Percentiles rank a stretch among this genome's conserved stretches.
Conservation (phyloP, 2,329 filamentous ascomycete species). For the Aaosphaeria pasadenensis region DNA sequence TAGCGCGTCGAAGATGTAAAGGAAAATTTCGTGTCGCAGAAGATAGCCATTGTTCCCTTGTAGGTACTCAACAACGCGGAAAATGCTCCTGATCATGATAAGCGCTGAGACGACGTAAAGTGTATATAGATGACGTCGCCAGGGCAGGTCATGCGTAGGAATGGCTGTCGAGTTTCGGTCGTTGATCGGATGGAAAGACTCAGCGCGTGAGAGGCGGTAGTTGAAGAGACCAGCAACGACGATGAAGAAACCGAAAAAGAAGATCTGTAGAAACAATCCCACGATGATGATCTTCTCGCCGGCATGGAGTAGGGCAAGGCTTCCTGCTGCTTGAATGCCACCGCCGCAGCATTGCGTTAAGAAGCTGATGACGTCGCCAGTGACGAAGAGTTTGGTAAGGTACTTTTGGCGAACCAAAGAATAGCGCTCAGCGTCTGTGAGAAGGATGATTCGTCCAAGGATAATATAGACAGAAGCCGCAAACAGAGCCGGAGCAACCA, state of each 20-base stretch:
- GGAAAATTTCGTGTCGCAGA: constrained; percentile 41
- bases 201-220: constrained; percentile 1
- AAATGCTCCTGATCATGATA: constrained; percentile 49
- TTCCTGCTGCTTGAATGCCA: constrained; percentile 2
- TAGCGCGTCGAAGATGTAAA: constrained; percentile 46
- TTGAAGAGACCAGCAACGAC: constrained; percentile 8
- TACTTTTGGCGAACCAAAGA: constrained; percentile 39
- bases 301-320: constrained; percentile 1
- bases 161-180: neutral
- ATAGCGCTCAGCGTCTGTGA: constrained; percentile 36
- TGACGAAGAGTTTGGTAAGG: constrained; percentile 47
- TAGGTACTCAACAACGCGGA: constrained; percentile 50
- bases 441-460: constrained; percentile 44
- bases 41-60: constrained; percentile 45
- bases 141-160: constrained; percentile 9
- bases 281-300: constrained; percentile 9
- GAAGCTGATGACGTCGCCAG: constrained; percentile 46
- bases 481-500: constrained; percentile 47
- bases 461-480: constrained; percentile 50
- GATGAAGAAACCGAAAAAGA: constrained; percentile 49
- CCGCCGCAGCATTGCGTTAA: constrained; percentile 40
- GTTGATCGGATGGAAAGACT: neutral
- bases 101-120: constrained; percentile 45
- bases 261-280: constrained; percentile 42
- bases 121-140: constrained; percentile 36